Evolutionary conservation across 2,329 filamentous ascomycete genomes (phyloP).

Genomic region (Clonostachys byssicola): DNA sequence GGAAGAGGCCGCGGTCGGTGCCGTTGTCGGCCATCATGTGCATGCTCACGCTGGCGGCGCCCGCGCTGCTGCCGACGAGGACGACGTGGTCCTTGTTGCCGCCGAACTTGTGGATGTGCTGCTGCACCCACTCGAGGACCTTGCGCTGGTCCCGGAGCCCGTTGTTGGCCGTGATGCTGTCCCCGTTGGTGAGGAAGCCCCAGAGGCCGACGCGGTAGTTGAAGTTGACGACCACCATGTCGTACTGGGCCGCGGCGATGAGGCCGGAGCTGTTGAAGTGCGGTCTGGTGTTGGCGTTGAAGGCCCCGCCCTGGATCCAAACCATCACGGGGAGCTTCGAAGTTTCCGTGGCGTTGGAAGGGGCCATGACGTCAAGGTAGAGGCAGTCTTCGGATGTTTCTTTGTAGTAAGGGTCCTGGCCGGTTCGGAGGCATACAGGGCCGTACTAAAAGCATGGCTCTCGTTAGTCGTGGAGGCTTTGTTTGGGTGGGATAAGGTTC

Average conservation of each 20-base stretch:
- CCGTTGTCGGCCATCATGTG: constrained; percentile 56
- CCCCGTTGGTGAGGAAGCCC: constrained; percentile 63
- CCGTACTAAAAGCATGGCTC: constrained; percentile 10
- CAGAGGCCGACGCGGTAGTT: constrained; percentile 75
- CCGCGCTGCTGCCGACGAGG: constrained; percentile 65
- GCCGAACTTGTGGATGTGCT: constrained; percentile 63
- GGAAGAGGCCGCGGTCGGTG: constrained; percentile 41
- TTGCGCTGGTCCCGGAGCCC: constrained; percentile 69
- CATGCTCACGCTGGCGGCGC: constrained; percentile 60
- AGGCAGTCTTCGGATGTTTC: constrained; percentile 61
- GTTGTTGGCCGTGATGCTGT: constrained; percentile 58
- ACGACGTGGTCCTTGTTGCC: constrained; percentile 66
- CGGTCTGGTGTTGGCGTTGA: constrained; percentile 40
- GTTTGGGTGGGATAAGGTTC: neutral
- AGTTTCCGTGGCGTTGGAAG: constrained; percentile 39
- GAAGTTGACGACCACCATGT: constrained; percentile 66
- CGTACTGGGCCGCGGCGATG: constrained; percentile 48
- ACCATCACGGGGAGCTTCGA: constrained; percentile 61
- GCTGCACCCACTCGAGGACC: constrained; percentile 65
- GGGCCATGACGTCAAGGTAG: constrained; percentile 61
- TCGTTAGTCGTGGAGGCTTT: neutral
- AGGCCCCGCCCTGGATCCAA: constrained; percentile 57
- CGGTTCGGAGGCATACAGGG: constrained; percentile 22
- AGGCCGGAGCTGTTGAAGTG: constrained; percentile 59
- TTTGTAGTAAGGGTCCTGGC: constrained; percentile 12